Conservation (phyloP, 208 protist species). For the Tritrichomonas foetus region DNA sequence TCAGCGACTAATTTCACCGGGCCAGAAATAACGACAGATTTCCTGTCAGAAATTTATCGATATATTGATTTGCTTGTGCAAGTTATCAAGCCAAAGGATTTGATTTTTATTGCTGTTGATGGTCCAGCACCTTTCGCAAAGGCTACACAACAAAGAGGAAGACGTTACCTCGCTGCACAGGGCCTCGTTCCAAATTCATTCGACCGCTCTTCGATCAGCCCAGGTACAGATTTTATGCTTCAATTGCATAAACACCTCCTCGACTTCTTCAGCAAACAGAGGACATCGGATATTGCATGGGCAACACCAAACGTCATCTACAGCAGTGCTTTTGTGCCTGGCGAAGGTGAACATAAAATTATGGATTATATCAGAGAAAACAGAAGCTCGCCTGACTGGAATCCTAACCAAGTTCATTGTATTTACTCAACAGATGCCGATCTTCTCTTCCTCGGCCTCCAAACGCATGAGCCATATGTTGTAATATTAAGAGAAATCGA, state of each 20-base stretch:
- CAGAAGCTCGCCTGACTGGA: constrained; percentile 68
- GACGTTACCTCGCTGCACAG: neutral
- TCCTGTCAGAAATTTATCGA: neutral
- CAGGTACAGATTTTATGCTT: neutral
- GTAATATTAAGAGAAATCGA: constrained; percentile 85
- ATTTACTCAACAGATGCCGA: constrained; percentile 89
- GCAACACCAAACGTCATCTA: constrained; percentile 70
- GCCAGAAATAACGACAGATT: neutral
- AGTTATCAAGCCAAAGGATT: neutral
- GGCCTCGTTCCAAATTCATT: neutral
- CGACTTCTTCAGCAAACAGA: neutral
- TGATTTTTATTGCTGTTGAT: constrained; percentile 32
- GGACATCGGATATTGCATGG: constrained; percentile 60
- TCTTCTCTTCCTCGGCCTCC: constrained; percentile 89
- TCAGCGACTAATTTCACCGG: neutral
- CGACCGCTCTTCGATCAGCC: neutral
- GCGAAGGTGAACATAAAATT: constrained; percentile 99
- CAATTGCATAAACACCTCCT: neutral
- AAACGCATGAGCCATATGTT: constrained; percentile 87
- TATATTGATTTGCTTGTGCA: constrained; percentile 27
- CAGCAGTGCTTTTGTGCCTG: constrained; percentile 66
- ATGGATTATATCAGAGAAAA: constrained; percentile 93
- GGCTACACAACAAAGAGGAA: neutral
- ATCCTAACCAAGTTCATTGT: constrained; percentile 84
- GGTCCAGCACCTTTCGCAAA: constrained; percentile 20